Base-by-base conservation (phyloP, 768 basidiomycete species). In the Pulveroboletus sp. region DNA sequence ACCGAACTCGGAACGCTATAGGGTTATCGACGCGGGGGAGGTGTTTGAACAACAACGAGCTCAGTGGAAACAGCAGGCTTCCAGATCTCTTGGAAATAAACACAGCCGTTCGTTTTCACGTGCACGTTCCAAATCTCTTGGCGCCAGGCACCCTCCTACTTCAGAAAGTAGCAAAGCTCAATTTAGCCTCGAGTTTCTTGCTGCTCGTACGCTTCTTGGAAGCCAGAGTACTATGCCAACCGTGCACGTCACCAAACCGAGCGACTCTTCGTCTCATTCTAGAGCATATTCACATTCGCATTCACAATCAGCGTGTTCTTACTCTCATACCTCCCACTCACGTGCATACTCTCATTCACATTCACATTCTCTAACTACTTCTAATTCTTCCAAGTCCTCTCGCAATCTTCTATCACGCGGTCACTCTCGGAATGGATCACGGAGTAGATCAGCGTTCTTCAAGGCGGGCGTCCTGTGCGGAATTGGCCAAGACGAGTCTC, bases 1-100 rank as follows among this genome's bases (percentile, higher is more conserved):
- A 10, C 38, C 46, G 0, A 57, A 6, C 1, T 17, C 30, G 28
- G 0, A 18, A 31, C 28, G 5, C 35, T 51, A 9, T 52, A 89
- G 87, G 57, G 86, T 89, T 21, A 69, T 90, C 9, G 78, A 80
- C 52, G 85, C 88, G 53, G 78, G 82, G 10, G 71, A 79, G 46
- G 70, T 70, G 40, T 73, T 89, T 10, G 75, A 81, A n/a, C 72
- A 71, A 43, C 78, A 89, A 52, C 81, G 88, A 14, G 74, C 76
- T 43, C 69, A 73, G 55, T 90, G 88, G 88, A 79, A 84, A 57
- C 61, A 66, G 3, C 78, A 84, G 53, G 88, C 88, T 0, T 68
- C 71, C 0, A 70, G 67, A 30, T 87, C 86, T 6, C 76, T 86
- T 52, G 80, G 81, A 45, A 87, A 88, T 62, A 80, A 76, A 54